Evolutionary conservation across 345 rosid species (phyloP).

Genomic region (Camelina laxa): DNA sequence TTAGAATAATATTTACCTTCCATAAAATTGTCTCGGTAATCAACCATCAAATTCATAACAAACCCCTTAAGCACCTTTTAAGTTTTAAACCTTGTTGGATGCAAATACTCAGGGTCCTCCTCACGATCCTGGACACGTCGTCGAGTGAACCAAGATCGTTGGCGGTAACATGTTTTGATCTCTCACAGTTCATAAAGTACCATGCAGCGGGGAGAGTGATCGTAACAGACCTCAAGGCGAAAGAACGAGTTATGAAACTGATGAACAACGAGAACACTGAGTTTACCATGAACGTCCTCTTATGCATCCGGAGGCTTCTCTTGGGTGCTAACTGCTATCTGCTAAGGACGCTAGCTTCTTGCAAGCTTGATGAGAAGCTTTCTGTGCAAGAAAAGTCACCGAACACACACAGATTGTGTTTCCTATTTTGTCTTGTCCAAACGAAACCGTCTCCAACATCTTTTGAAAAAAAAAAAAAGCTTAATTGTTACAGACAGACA

Average conservation of each 20-base stretch:
- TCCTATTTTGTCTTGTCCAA: slow-evolving; percentile 12
- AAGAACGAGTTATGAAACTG: slow-evolving; percentile 85
- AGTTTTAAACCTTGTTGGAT: too few relatives aligned
- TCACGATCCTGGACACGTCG: slow-evolving; percentile 85
- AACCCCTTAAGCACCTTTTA: too few relatives aligned
- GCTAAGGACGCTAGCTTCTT: slow-evolving; percentile 51
- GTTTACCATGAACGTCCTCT: slow-evolving; percentile 72
- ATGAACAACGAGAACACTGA: slow-evolving; percentile 81
- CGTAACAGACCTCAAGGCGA: slow-evolving; percentile 82
- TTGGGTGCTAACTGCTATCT: slow-evolving; percentile 69
- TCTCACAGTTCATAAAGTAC: slow-evolving; percentile 88
- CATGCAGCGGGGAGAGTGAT: slow-evolving; percentile 92
- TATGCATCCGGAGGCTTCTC: slow-evolving; percentile 86
- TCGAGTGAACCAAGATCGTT: slow-evolving; percentile 82
- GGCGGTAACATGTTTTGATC: slow-evolving; percentile 88
- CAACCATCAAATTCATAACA: too few relatives aligned
- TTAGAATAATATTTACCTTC: too few relatives aligned
- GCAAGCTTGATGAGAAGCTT: slow-evolving; percentile 49
- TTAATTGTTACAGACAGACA: slow-evolving; percentile 17
- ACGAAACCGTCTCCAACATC: background rate
- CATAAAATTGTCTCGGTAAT: too few relatives aligned
- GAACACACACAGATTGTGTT: slow-evolving; percentile 22
- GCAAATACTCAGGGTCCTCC: slow-evolving; percentile 91
- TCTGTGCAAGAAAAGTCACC: slow-evolving; percentile 28
- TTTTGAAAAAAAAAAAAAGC: slow-evolving; percentile 29